Conservation (phyloP, 2,329 filamentous ascomycete genomes). For the Ophiostoma angusticollis region DNA sequence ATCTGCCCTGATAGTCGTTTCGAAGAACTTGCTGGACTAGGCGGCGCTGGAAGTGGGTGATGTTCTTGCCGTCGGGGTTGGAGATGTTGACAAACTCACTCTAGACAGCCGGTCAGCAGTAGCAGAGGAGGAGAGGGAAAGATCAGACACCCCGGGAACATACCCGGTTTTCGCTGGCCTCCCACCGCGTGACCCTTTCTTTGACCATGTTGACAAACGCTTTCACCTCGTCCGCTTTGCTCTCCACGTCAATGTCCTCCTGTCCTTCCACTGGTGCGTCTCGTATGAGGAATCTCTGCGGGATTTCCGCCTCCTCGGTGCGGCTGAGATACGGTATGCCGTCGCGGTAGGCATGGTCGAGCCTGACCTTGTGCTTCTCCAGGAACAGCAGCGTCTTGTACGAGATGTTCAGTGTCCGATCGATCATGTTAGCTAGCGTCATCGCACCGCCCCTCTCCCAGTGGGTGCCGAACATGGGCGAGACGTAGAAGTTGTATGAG, state of each 20-base stretch:
- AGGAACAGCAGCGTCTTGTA: slow-evolving; percentile 21
- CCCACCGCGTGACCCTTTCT: slow-evolving; percentile 8
- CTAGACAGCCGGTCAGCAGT: too few species aligned
- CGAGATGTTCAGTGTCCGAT: slow-evolving; percentile 20
- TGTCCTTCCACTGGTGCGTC: background rate
- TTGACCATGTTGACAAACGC: slow-evolving; percentile 11
- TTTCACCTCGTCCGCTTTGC: slow-evolving; percentile 5
- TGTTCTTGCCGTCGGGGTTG: slow-evolving; percentile 14
- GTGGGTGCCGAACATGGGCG: slow-evolving; percentile 17
- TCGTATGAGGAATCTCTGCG: background rate
- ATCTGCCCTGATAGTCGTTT: slow-evolving; percentile 14
- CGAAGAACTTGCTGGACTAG: slow-evolving; percentile 18
- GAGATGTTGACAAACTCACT: slow-evolving; percentile 12
- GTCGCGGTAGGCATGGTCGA: slow-evolving; percentile 16
- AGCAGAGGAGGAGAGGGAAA: background rate
- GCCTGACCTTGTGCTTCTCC: slow-evolving; percentile 15
- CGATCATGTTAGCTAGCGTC: slow-evolving; percentile 14
- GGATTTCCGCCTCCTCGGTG: slow-evolving; percentile 12
- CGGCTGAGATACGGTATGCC: slow-evolving; percentile 23
- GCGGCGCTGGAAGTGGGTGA: slow-evolving; percentile 18
- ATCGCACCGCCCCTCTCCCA: slow-evolving; percentile 2
- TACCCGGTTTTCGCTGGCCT: background rate
- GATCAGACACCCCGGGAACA: too few species aligned
- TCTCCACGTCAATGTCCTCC: background rate
- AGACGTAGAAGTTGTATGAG: slow-evolving; percentile 22